Percentiles rank a stretch among this genome's conserved stretches.
phyloP scores from a whole-genome alignment of 345 rosid genomes.

The Barbarea vulgaris region DNA sequence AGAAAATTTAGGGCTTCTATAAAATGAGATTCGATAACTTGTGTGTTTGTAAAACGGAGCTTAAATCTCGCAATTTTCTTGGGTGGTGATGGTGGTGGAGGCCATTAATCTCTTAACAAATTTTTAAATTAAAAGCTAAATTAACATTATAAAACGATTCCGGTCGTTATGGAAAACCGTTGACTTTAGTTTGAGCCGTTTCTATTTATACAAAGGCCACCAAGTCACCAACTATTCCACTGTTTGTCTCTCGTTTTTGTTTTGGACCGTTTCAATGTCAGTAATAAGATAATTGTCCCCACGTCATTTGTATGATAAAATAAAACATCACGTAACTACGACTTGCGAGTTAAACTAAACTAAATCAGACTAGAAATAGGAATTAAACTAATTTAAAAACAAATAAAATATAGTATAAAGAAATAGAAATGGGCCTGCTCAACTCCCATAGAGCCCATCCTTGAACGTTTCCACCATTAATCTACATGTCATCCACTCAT shows the following conservation, averaged over 20 bases:
- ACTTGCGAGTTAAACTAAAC: conserved; percentile 14
- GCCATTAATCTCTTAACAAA: conserved; percentile 36
- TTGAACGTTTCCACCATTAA: conserved; percentile 24
- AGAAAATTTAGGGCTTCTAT: conserved; percentile 34
- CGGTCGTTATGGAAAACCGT: conserved; percentile 41
- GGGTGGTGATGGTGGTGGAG: conserved; percentile 42
- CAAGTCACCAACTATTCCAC: conserved; percentile 14
- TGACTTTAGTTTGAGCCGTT: conserved; percentile 38
- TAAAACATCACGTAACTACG: conserved; percentile 25
- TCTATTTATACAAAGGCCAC: conserved; percentile 39
- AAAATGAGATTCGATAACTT: conserved; percentile 27
- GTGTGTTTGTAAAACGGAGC: conserved; percentile 37
- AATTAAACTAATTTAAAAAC: conserved; percentile 14
- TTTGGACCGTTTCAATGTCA: conserved; percentile 34
- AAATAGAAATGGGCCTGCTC: conserved; percentile 25
- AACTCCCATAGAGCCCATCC: conserved; percentile 16
- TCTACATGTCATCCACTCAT: conserved; percentile 39
- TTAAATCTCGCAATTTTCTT: conserved; percentile 36
- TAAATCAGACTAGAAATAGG: neutral
- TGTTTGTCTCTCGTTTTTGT: conserved; percentile 5
- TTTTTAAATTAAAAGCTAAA: conserved; percentile 18
- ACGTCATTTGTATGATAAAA: conserved; percentile 38
- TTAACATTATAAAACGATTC: conserved; percentile 34
- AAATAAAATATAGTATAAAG: neutral
- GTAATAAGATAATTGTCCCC: conserved; percentile 32